Base-by-base conservation (phyloP, 163 green algal species). In the Scenedesmus sp. region DNA sequence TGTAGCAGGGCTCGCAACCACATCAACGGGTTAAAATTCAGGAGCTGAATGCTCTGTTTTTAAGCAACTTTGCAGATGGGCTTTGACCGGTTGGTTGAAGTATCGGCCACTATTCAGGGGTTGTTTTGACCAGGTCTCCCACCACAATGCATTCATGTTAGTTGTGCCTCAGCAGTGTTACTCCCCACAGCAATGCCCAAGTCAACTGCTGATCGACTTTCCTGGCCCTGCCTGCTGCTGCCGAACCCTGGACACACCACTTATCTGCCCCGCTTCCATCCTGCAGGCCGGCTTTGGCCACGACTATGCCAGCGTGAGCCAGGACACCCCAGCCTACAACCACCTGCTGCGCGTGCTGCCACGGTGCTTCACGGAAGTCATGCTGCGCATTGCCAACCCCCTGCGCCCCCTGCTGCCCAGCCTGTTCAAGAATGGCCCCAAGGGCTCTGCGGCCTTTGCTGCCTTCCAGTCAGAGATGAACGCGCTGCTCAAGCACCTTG, bases 321-420 rank as follows among this genome's bases (percentile, higher is more conserved):
- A 93, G 88, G 61, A 89, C 22, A 53, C 30, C n/a, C 91, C 91
- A 33, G 53, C 56, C 43, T 88, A 81, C 51, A 40, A 85, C 65
- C 94, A 96, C 87, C 90, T 96, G 80, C 90, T 96, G 80, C 92
- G 94, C 7, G 93, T 96, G 49, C 86, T 96, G 84, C 94, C 94
- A 0, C 87, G 94, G 49, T 95, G 93, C 92, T 96, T 96, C 91
- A 95, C 93, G 0, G 94, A 96, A 87, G 90, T 95, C 46, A 95
- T 95, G 93, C 90, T 94, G 15, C 93, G 94, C 68, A 91, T 96
- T 33, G 92, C 92, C 51, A 95, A 95, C 93, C 94, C 93, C 2
- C 51, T 93, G 43, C 85, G 94, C 0, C n/a, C 42, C 1, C 20
- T 95, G 81, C 40, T 82, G 26, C 88, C 88, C 40, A 10, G 42